Base-by-base conservation (phyloP, 345 rosid species). In the Pelargonium nanum region DNA sequence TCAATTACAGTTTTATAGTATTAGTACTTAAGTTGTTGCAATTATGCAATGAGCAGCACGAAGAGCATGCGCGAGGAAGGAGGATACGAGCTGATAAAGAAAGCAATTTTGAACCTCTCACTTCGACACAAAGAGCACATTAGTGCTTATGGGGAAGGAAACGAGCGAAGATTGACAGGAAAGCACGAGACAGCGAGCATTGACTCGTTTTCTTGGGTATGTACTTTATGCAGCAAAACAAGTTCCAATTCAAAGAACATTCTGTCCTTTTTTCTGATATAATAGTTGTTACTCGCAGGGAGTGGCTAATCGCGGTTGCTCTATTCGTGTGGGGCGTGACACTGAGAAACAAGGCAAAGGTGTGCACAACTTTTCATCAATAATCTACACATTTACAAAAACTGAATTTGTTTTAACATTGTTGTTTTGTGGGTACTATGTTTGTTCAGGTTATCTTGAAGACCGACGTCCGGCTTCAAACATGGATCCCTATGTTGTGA, bases 111-210 rank as follows among this genome's bases (percentile, higher is more conserved):
- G 78, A 93, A 89, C 64, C 87, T 93, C 17, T 89, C 97, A 0
- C 94, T 93, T 65, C 94, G 91, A 58, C 99, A 89, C 68, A 68
- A 60, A 68, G 97, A 84, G 4, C 99, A 93, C 70, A 93, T 93
- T 4, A 85, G 87, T 61, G 96, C 97, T 4, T 93, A 89, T 13
- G 99, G 97, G 68, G 99, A 93, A 84, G 99, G 99, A 57, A 93
- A 93, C 44, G 99, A 93, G 79, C 87, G 97, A 76, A 85, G 96
- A 76, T 68, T 93, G 74, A 93, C 97, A 0, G 97, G 99, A 71
- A 89, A 87, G 83, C 99, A 93, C 24, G 97, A 93, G 77, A 93
- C 99, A 34, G 97, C 99, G 67, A 87, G 72, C 82, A 93, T 93
- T 4, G 44, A 87, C 79, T 67, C 82, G 21, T 93, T 93, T 80